These are phyloP conservation scores for Apophysomyces trapeziformis DNA, from an alignment of 371 early-diverging fungal species.

Conservation along the genomic window DNA sequence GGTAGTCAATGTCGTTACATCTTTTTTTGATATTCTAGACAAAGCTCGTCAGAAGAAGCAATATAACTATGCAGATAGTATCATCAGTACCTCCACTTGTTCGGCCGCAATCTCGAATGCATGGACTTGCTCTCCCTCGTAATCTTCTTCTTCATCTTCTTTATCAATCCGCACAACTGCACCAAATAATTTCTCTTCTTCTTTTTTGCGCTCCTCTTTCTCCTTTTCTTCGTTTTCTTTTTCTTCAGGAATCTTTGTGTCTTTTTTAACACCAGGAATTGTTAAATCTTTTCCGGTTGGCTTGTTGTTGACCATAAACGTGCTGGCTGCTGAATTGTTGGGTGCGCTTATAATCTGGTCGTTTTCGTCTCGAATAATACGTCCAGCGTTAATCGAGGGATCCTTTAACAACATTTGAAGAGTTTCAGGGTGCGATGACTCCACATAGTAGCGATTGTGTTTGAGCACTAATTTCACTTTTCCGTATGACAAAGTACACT, in stretches of 20 bases:
- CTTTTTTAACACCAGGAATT: conserved; percentile 61
- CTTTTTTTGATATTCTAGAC: conserved; percentile 82
- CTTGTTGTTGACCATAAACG: conserved; percentile 41
- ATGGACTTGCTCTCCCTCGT: conserved; percentile 74
- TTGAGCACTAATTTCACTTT: conserved; percentile 98
- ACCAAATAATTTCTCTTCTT: conserved; percentile 60
- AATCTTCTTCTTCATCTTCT: conserved; percentile 75
- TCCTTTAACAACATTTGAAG: conserved; percentile 89
- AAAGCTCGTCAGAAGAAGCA: not conserved
- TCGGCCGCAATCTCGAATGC: conserved; percentile 87
- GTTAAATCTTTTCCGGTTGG: conserved; percentile 67
- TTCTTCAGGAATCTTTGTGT: conserved; percentile 17
- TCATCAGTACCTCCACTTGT: conserved; percentile 72
- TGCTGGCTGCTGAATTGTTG: conserved; percentile 18
- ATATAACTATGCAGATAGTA: too few relatives aligned
- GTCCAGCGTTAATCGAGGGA: conserved; percentile 70
- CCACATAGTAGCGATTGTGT: conserved; percentile 94
- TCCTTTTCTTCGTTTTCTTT: conserved; percentile 43
- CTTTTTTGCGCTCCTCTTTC: conserved; percentile 39
- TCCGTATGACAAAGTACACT: conserved; percentile 94
- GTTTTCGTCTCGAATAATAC: conserved; percentile 60
- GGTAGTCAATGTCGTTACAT: conserved; percentile 96
- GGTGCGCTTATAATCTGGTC: conserved; percentile 43
- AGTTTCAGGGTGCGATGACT: conserved; percentile 87
- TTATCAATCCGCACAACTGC: conserved; percentile 65